A percentile compares a stretch with the other conserved stretches of the same genome.
phyloP scores from a whole-genome alignment of 1,284 basidiomycete genomes.

The Ustilago lituana region DNA sequence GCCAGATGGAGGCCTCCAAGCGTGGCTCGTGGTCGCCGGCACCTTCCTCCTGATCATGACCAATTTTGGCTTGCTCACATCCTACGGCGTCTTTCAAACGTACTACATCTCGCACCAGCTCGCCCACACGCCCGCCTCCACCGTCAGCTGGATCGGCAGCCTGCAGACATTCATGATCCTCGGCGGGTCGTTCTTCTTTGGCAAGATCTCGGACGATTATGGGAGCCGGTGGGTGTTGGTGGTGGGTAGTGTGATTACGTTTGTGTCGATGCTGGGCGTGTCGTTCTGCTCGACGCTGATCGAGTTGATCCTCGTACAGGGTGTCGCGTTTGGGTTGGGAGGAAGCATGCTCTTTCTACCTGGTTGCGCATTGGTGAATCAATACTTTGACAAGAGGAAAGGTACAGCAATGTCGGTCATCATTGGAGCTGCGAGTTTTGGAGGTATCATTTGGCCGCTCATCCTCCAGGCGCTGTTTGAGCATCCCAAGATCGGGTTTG shows the following conservation, averaged over 20 bases:
- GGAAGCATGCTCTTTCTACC: conserved; percentile 50
- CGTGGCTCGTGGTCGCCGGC: conserved; percentile 44
- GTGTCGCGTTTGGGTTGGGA: conserved; percentile 32
- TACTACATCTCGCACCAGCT: conserved; percentile 42
- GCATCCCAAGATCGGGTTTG: conserved; percentile 27
- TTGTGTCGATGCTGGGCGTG: conserved; percentile 34
- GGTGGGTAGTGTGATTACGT: conserved; percentile 30
- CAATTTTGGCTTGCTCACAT: conserved; percentile 50
- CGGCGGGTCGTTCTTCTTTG: conserved; percentile 35
- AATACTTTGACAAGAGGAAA: conserved; percentile 44
- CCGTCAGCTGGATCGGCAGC: conserved; percentile 40
- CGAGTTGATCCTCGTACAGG: conserved; percentile 37
- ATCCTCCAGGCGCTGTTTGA: conserved; percentile 32
- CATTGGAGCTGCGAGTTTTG: conserved; percentile 41
- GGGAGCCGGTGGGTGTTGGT: conserved; percentile 33
- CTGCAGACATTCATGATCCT: conserved; percentile 48
- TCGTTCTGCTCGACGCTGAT: conserved; percentile 34
- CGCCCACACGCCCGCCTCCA: conserved; percentile 25
- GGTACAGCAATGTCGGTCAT: conserved; percentile 44
- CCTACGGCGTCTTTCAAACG: conserved; percentile 44
- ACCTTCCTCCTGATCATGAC: conserved; percentile 50
- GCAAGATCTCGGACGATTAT: conserved; percentile 44
- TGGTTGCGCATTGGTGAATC: conserved; percentile 37
- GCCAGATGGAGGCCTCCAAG: conserved; percentile 41
- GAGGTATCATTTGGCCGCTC: conserved; percentile 46